Evolutionary conservation across 176 grass and related monocot species (phyloP).

Genomic region (Tillandsia leiboldiana): DNA sequence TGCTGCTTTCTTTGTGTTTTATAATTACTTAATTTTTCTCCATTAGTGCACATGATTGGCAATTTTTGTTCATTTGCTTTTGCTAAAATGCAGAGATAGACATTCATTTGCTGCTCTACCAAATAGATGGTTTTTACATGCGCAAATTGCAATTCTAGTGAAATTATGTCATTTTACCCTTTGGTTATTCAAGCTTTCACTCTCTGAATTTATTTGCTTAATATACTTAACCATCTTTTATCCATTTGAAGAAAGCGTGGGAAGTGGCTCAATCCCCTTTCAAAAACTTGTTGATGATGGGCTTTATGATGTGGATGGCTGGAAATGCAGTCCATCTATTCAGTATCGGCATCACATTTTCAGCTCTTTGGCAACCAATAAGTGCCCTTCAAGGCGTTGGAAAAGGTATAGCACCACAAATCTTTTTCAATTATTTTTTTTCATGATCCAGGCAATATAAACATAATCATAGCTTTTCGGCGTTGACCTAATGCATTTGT

Average conservation of each 20-base stretch:
- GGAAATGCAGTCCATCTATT: slow-evolving; percentile 92
- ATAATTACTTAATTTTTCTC: too few species aligned
- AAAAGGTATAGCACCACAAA: slow-evolving; percentile 44
- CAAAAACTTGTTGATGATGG: slow-evolving; percentile 99
- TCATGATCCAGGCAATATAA: background rate
- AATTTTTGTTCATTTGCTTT: too few species aligned
- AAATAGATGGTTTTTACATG: background rate
- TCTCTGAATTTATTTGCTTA: background rate
- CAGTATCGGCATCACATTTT: slow-evolving; percentile 99
- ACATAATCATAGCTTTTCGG: background rate
- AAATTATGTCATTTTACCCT: background rate
- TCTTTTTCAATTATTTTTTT: background rate
- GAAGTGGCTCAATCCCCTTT: slow-evolving; percentile 91
- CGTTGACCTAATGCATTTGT: background rate
- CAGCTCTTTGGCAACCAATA: slow-evolving; percentile 80
- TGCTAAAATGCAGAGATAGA: too few species aligned
- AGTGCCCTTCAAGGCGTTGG: slow-evolving; percentile 64
- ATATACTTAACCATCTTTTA: background rate
- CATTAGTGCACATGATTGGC: too few species aligned
- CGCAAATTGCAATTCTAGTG: background rate
- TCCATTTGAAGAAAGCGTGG: slow-evolving; percentile 81
- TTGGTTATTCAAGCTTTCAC: background rate
- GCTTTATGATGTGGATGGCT: slow-evolving; percentile 99
- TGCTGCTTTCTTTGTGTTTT: too few species aligned
- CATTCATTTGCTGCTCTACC: too few species aligned